phyloP scores from a whole-genome alignment of 305 asterid species.

The Fraxinus ornus region DNA sequence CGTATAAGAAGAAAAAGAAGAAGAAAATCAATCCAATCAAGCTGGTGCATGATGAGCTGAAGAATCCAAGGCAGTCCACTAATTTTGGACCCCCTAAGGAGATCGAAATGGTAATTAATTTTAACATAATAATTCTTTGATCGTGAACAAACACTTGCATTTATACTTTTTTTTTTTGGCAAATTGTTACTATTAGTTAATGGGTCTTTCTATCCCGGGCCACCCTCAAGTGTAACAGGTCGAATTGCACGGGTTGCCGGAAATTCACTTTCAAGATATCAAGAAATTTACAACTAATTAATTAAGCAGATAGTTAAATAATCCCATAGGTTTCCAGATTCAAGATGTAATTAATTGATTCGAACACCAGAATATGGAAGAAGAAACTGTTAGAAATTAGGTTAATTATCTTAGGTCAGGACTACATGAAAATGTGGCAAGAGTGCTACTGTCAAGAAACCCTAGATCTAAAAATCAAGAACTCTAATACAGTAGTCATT shows the following conservation, averaged over 20 bases:
- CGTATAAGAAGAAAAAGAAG: conserved; percentile 49
- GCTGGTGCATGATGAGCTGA: conserved; percentile 23
- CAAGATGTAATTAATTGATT: neutral
- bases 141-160: neutral
- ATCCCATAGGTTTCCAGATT: neutral
- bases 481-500: neutral
- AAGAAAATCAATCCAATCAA: conserved; percentile 29
- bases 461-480: neutral
- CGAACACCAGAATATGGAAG: neutral
- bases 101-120: neutral
- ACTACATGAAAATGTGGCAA: neutral
- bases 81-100: neutral
- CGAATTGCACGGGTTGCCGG: neutral
- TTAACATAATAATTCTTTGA: neutral
- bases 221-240: neutral
- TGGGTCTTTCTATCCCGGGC: neutral
- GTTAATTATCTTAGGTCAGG: neutral
- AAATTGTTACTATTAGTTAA: neutral
- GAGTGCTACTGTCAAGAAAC: conserved; percentile 1
- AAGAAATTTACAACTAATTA: neutral
- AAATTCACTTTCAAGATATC: neutral
- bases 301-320: neutral
- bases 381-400: neutral
- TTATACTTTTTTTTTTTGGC: neutral
- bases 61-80: conserved; percentile 20